Base-by-base conservation (phyloP, 352 stramenopile genomes). In the Pythium myriotylum region DNA sequence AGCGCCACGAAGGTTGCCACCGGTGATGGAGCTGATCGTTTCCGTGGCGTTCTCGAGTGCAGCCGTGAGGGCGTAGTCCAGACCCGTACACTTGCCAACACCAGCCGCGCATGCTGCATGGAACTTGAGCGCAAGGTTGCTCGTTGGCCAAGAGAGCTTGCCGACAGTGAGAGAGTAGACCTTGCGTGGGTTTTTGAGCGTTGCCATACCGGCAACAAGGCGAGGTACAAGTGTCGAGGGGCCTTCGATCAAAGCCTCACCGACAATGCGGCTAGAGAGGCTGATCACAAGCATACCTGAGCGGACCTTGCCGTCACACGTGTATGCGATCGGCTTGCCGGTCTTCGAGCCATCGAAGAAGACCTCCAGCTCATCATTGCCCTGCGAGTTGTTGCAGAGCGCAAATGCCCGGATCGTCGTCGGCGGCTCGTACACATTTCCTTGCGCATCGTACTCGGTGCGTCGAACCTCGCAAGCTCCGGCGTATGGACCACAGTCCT, bases 101-200 rank as follows among this genome's bases (percentile, higher is more conserved):
- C 39, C 57, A 1, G 51, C 58, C 0, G 29, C 50, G 35, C 78
- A 88, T 2, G 47, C 40, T 0, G 74, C 73, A 39, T 86, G 73
- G 37, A 84, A 86, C 27, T 68, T 55, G 1, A 10, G 49, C 35
- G 78, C 64, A 17, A 88, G 49, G 54, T 88, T 68, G 35, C 55
- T 62, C 16, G 55, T 62, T 14, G 54, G 54, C 78, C 76, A 88
- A 1, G 59, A 61, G 14, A 88, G 41, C 2, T 68, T 60, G 0
- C 70, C 78, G 22, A 86, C 56, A 1, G 78, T 84, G 26, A 86
- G 67, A 3, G 76, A 81, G 47, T 84, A 73, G 29, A 68, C 70
- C 32, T 70, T 73, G 40, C 72, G 76, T 29, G 76, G 29, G 33
- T 86, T 85, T 27, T 51, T 55, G 54, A 82, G 64, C 19, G 43